These are phyloP conservation scores for bread wheat (Triticum aestivum) DNA, from an alignment of 176 grass and related monocot genomes.

Conservation along the genomic window DNA sequence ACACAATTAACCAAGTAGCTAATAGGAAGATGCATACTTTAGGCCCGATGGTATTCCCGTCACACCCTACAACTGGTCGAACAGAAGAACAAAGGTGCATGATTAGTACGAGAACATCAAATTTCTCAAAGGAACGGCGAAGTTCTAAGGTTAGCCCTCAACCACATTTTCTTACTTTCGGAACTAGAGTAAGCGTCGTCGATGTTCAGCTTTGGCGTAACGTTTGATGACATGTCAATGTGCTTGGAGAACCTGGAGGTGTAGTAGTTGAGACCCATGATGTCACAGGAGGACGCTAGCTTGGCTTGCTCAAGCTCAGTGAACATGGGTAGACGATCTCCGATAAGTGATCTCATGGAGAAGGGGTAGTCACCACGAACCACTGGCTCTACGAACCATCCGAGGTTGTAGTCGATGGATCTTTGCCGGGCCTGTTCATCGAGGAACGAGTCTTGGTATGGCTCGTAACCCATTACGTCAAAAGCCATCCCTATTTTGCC, in stretches of 20 bases:
- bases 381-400: conserved; percentile 17
- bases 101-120: background rate
- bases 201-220: background rate
- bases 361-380: conserved; percentile 29
- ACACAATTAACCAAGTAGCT: background rate
- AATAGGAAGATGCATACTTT: background rate
- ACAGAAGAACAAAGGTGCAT: background rate
- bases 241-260: background rate
- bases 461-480: background rate
- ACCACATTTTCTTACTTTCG: background rate
- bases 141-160: background rate
- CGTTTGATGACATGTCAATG: background rate
- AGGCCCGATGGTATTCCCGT: background rate
- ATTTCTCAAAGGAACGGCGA: background rate
- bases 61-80: background rate
- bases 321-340: conserved; percentile 5
- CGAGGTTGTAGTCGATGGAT: background rate
- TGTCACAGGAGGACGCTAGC: background rate
- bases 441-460: background rate
- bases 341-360: background rate
- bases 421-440: background rate
- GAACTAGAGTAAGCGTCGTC: background rate
- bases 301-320: background rate
- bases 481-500: background rate
- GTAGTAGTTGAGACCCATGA: conserved; percentile 35